Conservation (phyloP, 2,329 filamentous ascomycete species). For the Fusarium nurragi region DNA sequence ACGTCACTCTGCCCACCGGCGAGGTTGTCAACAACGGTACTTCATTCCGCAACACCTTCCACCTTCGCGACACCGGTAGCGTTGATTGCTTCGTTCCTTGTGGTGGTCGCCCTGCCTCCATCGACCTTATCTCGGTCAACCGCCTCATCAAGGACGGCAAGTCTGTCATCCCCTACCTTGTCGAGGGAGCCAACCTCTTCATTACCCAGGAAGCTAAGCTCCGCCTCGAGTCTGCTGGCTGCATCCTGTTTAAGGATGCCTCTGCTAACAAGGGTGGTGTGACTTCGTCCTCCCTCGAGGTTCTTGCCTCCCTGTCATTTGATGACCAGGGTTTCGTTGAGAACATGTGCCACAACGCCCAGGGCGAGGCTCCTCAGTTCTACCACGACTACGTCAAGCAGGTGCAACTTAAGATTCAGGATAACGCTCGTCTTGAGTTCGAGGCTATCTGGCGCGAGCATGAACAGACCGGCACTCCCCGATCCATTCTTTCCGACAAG, state of each 20-base stretch:
- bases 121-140: constrained; percentile 87
- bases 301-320: constrained; percentile 92
- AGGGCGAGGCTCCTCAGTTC: constrained; percentile 83
- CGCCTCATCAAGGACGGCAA: constrained; percentile 93
- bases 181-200: constrained; percentile 98
- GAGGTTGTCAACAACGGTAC: constrained; percentile 92
- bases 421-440: constrained; percentile 93
- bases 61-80: constrained; percentile 78
- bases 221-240: constrained; percentile 92
- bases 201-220: constrained; percentile 98
- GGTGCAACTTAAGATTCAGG: constrained; percentile 89
- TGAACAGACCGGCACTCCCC: constrained; percentile 78
- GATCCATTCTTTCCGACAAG: constrained; percentile 90
- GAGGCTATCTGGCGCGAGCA: constrained; percentile 98
- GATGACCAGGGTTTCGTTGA: constrained; percentile 87
- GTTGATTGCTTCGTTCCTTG: constrained; percentile 96
- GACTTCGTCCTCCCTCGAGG: constrained; percentile 95
- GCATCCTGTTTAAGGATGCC: constrained; percentile 95
- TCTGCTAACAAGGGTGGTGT: constrained; percentile 99
- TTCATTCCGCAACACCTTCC: constrained; percentile 96
- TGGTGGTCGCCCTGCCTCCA: constrained; percentile 94
- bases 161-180: constrained; percentile 88
- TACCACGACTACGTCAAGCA: constrained; percentile 93
- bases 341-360: constrained; percentile 88
- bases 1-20: constrained; percentile 85